Percentiles rank a stretch among this genome's conserved stretches.
These are phyloP conservation scores for Schizonepeta tenuifolia DNA, from an alignment of 257 asterid genomes.

Conservation along the genomic window DNA sequence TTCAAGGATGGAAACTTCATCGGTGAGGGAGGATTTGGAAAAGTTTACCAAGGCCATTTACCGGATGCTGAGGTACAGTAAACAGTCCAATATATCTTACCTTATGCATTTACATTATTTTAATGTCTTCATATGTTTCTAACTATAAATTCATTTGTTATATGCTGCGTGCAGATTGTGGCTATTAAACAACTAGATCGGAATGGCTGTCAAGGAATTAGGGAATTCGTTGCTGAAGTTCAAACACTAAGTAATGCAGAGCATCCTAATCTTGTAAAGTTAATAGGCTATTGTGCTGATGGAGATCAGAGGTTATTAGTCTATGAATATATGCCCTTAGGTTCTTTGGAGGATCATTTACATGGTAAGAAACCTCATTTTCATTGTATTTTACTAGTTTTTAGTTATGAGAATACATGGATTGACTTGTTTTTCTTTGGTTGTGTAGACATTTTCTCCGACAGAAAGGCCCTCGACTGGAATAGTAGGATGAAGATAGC, in stretches of 20 bases:
- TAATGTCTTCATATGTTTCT: constrained; percentile 1
- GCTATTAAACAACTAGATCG: constrained; percentile 58
- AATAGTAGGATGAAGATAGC: constrained; percentile 50
- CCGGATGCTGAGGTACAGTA: constrained; percentile 53
- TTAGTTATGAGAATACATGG: too few species aligned
- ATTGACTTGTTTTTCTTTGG: not conserved
- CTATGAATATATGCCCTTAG: constrained; percentile 57
- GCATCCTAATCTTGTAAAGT: constrained; percentile 57
- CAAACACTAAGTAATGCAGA: constrained; percentile 45
- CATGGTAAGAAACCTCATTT: constrained; percentile 34
- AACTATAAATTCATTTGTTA: not conserved
- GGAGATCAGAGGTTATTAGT: constrained; percentile 55
- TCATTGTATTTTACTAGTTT: not conserved
- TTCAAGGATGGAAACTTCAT: constrained; percentile 59
- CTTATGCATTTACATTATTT: not conserved
- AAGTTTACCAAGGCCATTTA: constrained; percentile 64
- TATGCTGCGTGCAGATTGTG: constrained; percentile 39
- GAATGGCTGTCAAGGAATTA: constrained; percentile 52
- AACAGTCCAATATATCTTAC: not conserved
- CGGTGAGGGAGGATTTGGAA: constrained; percentile 86
- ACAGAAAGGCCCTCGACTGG: constrained; percentile 43
- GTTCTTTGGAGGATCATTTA: constrained; percentile 57
- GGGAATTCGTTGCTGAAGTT: constrained; percentile 54
- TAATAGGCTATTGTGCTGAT: constrained; percentile 55
- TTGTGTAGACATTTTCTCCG: constrained; percentile 29